Evolutionary conservation across 495 filamentous ascomycete species (phyloP).

Genomic region (Daldinia loculata): DNA sequence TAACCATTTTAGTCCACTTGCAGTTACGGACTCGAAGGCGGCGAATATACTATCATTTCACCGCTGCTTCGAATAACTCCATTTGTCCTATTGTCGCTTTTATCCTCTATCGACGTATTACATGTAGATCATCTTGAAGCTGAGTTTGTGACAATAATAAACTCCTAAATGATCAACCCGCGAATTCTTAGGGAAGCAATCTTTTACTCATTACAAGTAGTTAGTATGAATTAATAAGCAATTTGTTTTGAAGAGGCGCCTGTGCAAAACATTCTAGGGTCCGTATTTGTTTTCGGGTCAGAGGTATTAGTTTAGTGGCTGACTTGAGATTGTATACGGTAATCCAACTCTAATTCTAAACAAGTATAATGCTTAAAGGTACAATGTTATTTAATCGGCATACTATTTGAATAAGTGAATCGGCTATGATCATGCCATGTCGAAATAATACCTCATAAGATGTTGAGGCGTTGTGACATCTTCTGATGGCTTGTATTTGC

Average conservation of each 20-base stretch:
- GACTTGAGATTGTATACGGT: neutral
- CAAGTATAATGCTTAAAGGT: neutral
- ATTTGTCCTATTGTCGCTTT: no score
- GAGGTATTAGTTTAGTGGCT: neutral
- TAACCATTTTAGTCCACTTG: neutral
- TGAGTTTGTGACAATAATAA: no score
- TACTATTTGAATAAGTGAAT: neutral
- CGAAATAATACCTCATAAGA: neutral
- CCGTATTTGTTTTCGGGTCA: neutral
- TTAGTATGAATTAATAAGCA: neutral
- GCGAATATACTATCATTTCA: neutral
- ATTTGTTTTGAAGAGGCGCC: neutral
- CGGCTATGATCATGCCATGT: neutral
- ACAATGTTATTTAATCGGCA: no score
- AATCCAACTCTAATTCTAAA: neutral
- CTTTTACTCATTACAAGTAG: neutral
- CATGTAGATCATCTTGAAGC: no score
- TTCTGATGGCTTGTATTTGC: neutral
- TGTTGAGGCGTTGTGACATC: neutral
- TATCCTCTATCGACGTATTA: no score
- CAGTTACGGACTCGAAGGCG: neutral
- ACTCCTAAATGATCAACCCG: neutral
- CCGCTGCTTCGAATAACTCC: neutral
- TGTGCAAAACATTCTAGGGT: neutral
- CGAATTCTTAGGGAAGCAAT: neutral